Base-by-base conservation (phyloP, 768 basidiomycete species). In the Lanmaoa pseudosensibilis region DNA sequence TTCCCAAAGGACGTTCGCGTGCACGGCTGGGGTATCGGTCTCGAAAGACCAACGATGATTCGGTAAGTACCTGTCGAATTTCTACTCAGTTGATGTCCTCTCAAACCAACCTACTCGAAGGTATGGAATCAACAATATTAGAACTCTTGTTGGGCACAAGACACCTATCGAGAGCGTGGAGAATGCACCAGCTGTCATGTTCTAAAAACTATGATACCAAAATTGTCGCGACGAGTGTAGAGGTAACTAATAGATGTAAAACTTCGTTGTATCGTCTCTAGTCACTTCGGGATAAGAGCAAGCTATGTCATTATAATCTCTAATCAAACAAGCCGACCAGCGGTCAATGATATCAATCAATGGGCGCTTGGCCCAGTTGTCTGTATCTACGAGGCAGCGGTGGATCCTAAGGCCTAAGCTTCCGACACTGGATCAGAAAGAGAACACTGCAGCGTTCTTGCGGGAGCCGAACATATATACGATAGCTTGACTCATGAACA, bases 31-130 rank as follows among this genome's bases (percentile, higher is more conserved):
- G 97, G 97, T 46, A 83, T 99, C 59, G 83, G 87, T 66, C 77
- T 98, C 30, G 97, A 99, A 76, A 78, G 97, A 58, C 97, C 97
- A 18, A 98, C 97, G 1, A 98, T 99, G 97, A 98, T 99, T 75
- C 85, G 94, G 92, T 93, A 62, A 62, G 86, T 74, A 11, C 32
- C 15, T 37, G 15, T 52, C 27, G 6, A 40, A 32, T 33, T 10
- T 4, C 21, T 41, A 13, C 41, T 21, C 37, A 5, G 50, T 53
- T 18, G 13, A 33, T 49, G 11, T 45, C 49, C 36, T 48, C 59
- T 59, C 30, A 53, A 49, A 43, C 37, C 9, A 30, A 38, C 23
- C 15, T 39, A 18, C 39, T 53, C 23, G 15, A 64, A 95, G 94
- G 47, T 99, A 98, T 73, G 94, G 93, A 19, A 95, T 99, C 69